A percentile compares a stretch with the other conserved stretches of the same genome.
Conservation (phyloP, 768 basidiomycete genomes). For the Mycena sanguinolenta region DNA sequence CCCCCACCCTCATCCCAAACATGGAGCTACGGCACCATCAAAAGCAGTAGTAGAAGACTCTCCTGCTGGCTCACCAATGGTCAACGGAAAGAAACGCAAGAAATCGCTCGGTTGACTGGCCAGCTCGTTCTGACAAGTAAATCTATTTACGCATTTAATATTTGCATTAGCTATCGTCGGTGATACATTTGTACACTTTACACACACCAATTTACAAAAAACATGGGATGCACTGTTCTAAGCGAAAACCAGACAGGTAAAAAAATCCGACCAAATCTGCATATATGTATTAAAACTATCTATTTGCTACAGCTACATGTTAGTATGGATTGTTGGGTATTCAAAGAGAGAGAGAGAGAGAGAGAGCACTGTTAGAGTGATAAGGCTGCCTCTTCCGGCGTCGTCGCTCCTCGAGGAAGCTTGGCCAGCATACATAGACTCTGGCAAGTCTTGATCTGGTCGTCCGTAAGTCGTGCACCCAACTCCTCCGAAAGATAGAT, state of each 20-base stretch:
- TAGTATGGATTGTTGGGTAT: conserved; percentile 12
- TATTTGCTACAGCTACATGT: conserved; percentile 37
- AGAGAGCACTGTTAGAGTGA: neutral
- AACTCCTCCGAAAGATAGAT: conserved; percentile 58
- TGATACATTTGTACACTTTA: neutral
- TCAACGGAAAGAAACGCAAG: conserved; percentile 70
- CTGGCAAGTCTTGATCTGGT: conserved; percentile 46
- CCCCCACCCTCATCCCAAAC: conserved; percentile 23
- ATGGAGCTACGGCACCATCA: conserved; percentile 22
- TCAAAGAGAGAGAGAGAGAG: no score
- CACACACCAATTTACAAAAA: neutral
- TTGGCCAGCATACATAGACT: conserved; percentile 44
- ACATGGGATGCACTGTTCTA: neutral
- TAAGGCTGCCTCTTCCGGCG: conserved; percentile 58
- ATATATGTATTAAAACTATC: conserved; percentile 30
- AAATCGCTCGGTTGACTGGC: conserved; percentile 53
- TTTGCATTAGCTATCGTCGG: conserved; percentile 6
- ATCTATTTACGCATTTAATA: conserved; percentile 17
- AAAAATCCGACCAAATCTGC: conserved; percentile 7
- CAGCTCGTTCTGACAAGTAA: neutral
- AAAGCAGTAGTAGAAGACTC: conserved; percentile 30
- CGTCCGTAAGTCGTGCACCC: conserved; percentile 39
- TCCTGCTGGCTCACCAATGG: conserved; percentile 36
- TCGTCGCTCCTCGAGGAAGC: conserved; percentile 50
- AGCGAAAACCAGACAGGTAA: neutral